These are phyloP conservation scores for Aspergillus sp. DNA, from an alignment of 2,329 filamentous ascomycete genomes.

Conservation along the genomic window DNA sequence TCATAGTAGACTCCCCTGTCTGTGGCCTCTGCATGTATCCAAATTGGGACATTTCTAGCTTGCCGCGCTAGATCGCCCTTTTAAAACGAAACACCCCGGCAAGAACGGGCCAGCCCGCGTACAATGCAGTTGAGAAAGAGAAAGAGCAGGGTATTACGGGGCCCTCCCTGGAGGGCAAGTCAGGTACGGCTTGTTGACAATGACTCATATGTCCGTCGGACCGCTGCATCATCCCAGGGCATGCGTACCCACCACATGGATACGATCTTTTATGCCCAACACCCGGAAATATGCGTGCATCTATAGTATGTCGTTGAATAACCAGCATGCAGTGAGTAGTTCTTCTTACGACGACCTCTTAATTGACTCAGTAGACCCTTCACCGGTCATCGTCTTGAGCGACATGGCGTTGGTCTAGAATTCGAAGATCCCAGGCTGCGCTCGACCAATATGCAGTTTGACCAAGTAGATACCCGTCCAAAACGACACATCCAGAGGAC, in stretches of 20 bases:
- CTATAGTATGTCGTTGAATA: not conserved
- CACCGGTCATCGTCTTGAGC: not conserved
- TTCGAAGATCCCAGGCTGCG: not conserved
- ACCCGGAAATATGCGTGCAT: slow-evolving; percentile 10
- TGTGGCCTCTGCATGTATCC: not conserved
- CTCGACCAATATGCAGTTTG: not conserved
- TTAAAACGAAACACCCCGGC: not conserved
- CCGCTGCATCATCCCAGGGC: not conserved
- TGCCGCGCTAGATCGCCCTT: not conserved
- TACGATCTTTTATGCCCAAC: slow-evolving; percentile 18
- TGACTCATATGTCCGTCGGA: slow-evolving; percentile 9
- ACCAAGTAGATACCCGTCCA: not conserved
- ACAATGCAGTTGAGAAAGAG: not conserved
- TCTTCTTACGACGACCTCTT: not conserved
- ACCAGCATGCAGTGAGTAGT: not conserved
- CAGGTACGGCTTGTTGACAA: not conserved
- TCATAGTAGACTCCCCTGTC: not conserved
- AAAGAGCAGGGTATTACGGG: not conserved
- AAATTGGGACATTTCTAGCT: not conserved
- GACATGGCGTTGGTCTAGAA: not conserved
- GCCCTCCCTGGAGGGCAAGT: not conserved
- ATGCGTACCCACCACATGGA: not conserved
- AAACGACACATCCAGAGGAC: not conserved
- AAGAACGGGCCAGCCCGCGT: not conserved
- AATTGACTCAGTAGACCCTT: not conserved